Evolutionary conservation across 257 asterid species (phyloP).

Genomic region (Agastache rugosa): DNA sequence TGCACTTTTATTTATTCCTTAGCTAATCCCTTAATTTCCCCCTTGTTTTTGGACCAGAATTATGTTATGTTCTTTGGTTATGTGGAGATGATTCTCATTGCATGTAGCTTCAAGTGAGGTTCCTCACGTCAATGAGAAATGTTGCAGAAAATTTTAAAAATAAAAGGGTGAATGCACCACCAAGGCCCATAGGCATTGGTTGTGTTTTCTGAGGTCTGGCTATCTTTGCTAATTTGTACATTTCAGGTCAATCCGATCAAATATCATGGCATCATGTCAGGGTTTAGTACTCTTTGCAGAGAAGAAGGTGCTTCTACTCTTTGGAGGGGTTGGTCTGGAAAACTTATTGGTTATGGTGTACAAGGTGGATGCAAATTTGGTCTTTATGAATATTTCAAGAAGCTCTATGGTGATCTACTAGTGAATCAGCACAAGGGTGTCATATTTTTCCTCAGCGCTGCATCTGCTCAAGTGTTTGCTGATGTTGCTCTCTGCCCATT

Average conservation of each 20-base stretch:
- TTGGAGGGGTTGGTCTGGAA: conserved; percentile 90
- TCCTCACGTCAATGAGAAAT: neutral
- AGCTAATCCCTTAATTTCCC: neutral
- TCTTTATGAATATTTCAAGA: conserved; percentile 75
- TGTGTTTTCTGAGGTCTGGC: neutral
- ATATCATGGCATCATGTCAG: conserved; percentile 64
- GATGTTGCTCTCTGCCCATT: conserved; percentile 83
- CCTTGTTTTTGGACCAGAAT: neutral
- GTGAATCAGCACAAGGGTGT: conserved; percentile 56
- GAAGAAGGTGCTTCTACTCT: conserved; percentile 72
- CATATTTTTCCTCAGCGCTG: conserved; percentile 72
- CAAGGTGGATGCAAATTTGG: conserved; percentile 82
- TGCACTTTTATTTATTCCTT: neutral
- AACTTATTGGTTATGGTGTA: conserved; percentile 68
- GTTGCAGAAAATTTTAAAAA: neutral
- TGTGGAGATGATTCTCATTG: neutral
- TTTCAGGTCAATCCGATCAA: conserved; percentile 69
- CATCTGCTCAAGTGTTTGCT: conserved; percentile 82
- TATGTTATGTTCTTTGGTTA: neutral
- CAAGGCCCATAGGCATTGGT: neutral
- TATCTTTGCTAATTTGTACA: conserved; percentile 23
- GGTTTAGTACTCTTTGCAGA: conserved; percentile 62
- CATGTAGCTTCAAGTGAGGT: neutral
- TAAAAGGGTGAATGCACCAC: neutral
- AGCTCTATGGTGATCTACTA: conserved; percentile 55